Evolutionary conservation across 306 rosid species (phyloP).

Genomic region (Cicer pinnatifidum): DNA sequence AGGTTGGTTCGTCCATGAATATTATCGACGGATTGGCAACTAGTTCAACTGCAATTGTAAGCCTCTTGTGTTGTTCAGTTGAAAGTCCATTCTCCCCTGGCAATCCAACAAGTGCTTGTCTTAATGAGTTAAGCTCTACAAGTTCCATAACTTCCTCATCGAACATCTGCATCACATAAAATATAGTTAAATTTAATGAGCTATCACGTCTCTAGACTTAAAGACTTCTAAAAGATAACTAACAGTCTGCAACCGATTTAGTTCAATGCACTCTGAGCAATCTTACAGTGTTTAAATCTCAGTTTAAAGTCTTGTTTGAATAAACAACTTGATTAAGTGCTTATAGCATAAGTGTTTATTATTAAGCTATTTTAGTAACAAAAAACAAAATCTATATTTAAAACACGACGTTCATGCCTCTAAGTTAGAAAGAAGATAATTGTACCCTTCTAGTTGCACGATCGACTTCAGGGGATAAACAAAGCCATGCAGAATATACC

Average conservation of each 20-base stretch:
- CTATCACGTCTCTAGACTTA: too few relatives aligned
- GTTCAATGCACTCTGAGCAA: too few relatives aligned
- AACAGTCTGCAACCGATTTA: too few relatives aligned
- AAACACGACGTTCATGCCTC: not conserved
- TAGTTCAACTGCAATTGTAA: conserved; percentile 55
- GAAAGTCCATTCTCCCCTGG: conserved; percentile 52
- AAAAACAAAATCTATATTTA: too few relatives aligned
- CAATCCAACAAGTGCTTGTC: conserved; percentile 53
- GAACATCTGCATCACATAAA: conserved; percentile 45
- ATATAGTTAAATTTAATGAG: not conserved
- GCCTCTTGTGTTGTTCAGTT: conserved; percentile 57
- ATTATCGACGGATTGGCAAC: conserved; percentile 43
- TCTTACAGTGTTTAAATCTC: too few relatives aligned
- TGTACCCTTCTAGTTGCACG: conserved; percentile 56
- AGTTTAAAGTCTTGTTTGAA: too few relatives aligned
- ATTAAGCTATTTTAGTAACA: too few relatives aligned
- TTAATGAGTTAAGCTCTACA: conserved; percentile 50
- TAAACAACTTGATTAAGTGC: too few relatives aligned
- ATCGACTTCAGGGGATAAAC: conserved; percentile 63
- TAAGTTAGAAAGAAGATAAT: not conserved
- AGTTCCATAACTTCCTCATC: conserved; percentile 58
- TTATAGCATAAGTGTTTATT: too few relatives aligned
- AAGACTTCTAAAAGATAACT: too few relatives aligned
- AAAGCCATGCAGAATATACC: conserved; percentile 75
- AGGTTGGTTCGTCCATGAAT: conserved; percentile 43